Evolutionary conservation across 2,329 filamentous ascomycete genomes (phyloP), one percentile per base, ranked within the genome.

Genomic region (Dothideomycetes sp.): DNA sequence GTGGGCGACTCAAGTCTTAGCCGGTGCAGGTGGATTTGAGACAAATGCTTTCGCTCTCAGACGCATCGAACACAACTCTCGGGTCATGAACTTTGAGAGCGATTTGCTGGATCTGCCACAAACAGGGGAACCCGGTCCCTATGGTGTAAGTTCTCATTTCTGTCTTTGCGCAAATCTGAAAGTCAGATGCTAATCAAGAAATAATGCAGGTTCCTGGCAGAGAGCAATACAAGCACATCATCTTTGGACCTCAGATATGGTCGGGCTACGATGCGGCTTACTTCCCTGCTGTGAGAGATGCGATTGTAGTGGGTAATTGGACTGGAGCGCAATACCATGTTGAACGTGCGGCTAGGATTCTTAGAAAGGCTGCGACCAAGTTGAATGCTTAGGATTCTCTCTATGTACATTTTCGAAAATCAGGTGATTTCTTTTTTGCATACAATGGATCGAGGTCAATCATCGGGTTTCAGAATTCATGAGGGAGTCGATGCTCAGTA

Each of bases 141-240:
- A 62, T 48, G 87, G 87, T 45, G 82, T 93, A 74, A 71, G 84
- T 78, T 41, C n/a, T 47, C 22, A 15, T 11, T 13, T 7, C 15
- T 32, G 10, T 6, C n/a, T n/a, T n/a, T n/a, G n/a, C n/a, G n/a
- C n/a, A n/a, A n/a, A 23, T 5, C 7, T 15, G 12, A 12, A 24
- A 4, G n/a, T 8, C 9, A 8, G 3, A 4, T 17, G 18, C 45
- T 49, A 46, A 48, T 31, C 7, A 44, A 49, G 39, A n/a, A n/a
- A n/a, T 45, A 41, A 48, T 4, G 36, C 42, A 87, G 82, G 74
- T 94, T 4, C 84, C 84, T 27, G 85, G 85, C 52, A 80, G 89
- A 49, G 84, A 83, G 4, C 91, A 96, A 63, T 98, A 87, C 71
- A 94, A 93, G 61, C 91, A 95, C 62, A 74, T 93, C 55, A 66